Conservation (phyloP, 495 filamentous ascomycete genomes). For the Hyaloscypha variabilis region DNA sequence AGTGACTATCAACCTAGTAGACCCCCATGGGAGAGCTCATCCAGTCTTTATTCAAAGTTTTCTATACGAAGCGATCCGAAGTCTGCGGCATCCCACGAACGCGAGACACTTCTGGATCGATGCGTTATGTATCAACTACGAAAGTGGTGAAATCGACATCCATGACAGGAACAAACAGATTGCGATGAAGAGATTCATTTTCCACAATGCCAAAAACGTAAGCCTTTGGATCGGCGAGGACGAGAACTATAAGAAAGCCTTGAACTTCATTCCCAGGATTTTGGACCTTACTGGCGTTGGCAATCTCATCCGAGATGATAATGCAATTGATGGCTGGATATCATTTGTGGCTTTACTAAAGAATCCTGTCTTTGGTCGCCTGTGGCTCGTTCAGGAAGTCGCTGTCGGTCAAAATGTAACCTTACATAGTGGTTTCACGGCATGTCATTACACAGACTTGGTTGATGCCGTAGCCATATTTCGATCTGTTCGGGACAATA, state of each 20-base stretch:
- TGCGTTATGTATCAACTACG: too few relatives aligned
- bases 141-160: too few relatives aligned
- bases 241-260: not conserved
- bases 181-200: not conserved
- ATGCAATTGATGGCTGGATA: not conserved
- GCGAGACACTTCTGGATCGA: too few relatives aligned
- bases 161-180: too few relatives aligned
- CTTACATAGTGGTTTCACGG: not conserved
- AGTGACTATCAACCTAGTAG: too few relatives aligned
- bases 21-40: too few relatives aligned
- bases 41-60: too few relatives aligned
- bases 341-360: not conserved
- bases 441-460: not conserved
- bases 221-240: not conserved
- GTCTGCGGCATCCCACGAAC: too few relatives aligned
- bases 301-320: not conserved
- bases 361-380: not conserved
- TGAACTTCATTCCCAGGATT: not conserved
- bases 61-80: too few relatives aligned
- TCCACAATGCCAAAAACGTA: not conserved
- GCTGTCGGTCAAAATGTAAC: not conserved
- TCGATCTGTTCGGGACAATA: not conserved
- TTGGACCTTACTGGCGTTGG: not conserved
- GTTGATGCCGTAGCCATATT: not conserved
- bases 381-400: not conserved